Evolutionary conservation across 345 rosid genomes (phyloP), one percentile per base, ranked within the genome.

Genomic region (Arabidopsis arenosa): DNA sequence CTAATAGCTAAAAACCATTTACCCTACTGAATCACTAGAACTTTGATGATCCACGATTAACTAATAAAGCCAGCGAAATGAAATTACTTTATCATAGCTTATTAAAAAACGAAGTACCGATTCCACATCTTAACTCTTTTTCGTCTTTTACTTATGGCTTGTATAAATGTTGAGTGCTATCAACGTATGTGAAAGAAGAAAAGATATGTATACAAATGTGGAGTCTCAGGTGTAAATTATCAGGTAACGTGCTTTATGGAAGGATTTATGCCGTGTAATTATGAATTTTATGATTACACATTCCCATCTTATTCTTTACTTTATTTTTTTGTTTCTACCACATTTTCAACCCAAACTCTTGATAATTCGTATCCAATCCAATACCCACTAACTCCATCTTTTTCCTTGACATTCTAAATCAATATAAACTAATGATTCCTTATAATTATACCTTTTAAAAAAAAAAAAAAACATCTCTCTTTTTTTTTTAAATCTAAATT

Each of bases 211-310:
- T 5, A 48, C 57, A 54, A 55, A 35, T 45, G 66, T 36, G n/a
- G 44, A 7, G 39, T 45, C 9, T 59, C 55, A 49, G 61, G 65
- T 62, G 75, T 77, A 77, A 77, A 70, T 70, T 45, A 63, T 70
- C 59, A 69, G 32, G 41, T 76, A 77, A 35, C 66, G 51, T 77
- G 80, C 30, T 63, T 53, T 76, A 62, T 6, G 56, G 58, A 70
- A 62, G 43, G 39, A 45, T 45, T 45, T 63, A 51, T 71, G 48
- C 60, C 28, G 23, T 70, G 80, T 69, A 76, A 70, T 37, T 55
- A 76, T 76, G 80, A 55, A 23, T 23, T 23, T 70, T 23, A 28
- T 23, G 26, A 23, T 23, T 23, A 54, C 71, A 39, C 58, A 62
- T 59, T 52, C 66, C 15, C 33, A 5, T 77, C 7, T 13, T 43